Evolutionary conservation across 2,329 filamentous ascomycete genomes (phyloP).

Genomic region (Acarospora socialis): DNA sequence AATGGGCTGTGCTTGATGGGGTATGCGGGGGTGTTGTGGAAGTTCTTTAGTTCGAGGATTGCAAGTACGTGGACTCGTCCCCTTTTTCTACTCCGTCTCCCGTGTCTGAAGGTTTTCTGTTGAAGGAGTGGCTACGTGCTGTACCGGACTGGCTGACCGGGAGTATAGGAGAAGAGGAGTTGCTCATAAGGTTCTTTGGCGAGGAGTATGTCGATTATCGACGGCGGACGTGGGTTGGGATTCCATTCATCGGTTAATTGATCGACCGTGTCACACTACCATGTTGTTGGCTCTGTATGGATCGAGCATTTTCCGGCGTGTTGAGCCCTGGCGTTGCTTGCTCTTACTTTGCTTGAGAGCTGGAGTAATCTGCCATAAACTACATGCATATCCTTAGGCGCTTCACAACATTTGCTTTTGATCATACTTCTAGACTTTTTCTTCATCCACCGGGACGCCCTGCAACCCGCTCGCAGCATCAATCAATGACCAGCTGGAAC

Average conservation of each 20-base stretch:
- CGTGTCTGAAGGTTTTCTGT: conserved; percentile 66
- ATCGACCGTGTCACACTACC: not conserved
- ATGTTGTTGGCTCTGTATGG: not conserved
- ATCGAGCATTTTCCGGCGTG: too few relatives aligned
- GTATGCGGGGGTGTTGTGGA: conserved; percentile 66
- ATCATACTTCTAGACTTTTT: too few relatives aligned
- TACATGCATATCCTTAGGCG: too few relatives aligned
- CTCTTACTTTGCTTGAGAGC: too few relatives aligned
- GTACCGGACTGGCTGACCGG: conserved; percentile 7
- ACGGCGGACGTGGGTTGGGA: conserved; percentile 56
- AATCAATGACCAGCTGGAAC: too few relatives aligned
- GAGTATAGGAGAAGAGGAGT: conserved; percentile 55
- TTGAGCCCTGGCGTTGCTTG: too few relatives aligned
- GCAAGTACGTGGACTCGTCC: conserved; percentile 32
- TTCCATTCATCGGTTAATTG: conserved; percentile 54
- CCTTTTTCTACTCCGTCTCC: conserved; percentile 3
- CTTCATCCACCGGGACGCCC: too few relatives aligned
- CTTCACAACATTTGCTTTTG: too few relatives aligned
- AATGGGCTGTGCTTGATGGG: conserved; percentile 64
- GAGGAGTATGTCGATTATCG: conserved; percentile 65
- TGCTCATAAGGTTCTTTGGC: conserved; percentile 69
- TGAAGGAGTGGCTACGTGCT: conserved; percentile 50
- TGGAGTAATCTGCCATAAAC: too few relatives aligned
- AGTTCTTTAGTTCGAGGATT: conserved; percentile 68
- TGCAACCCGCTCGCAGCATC: too few relatives aligned